Base-by-base conservation (phyloP, 768 basidiomycete genomes). In the Rhodotorula kratochvilovae region DNA sequence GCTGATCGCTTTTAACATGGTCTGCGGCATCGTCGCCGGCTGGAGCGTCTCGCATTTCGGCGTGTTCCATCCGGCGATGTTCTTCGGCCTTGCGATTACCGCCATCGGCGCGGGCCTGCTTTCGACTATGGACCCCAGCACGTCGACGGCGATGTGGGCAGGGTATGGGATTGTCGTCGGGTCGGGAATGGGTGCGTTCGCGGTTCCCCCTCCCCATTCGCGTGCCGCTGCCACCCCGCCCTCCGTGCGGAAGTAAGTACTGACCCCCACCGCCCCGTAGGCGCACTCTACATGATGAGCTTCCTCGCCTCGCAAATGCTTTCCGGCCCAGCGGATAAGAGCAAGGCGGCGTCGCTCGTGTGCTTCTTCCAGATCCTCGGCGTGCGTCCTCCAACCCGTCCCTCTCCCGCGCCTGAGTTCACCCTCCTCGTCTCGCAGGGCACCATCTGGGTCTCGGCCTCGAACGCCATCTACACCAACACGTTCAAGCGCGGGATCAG, bases 281-380 rank as follows among this genome's bases (percentile, higher is more conserved):
- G 63, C 17, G 66, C 71, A 3, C 45, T 68, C 8, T 66, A 66
- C 65, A 73, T 69, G 68, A 53, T 70, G 48, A 29, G 51, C 12
- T 72, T 68, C 71, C 42, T 72, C 21, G 71, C 67, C 33, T 59
- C 39, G 15, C 70, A 42, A 25, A 67, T 56, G 60, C 59, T 61
- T 19, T 29, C 43, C 23, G 48, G 59, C 27, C 39, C 25, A 19
- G 42, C 27, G 23, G 67, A 66, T 64, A n/a, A 48, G 17, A 35
- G 42, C n/a, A 65, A 64, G 51, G 60, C 59, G 31, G 61, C 67
- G 13, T 61, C 68, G 17, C 61, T 65, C 36, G 71, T 72, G 4
- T 69, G 67, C 61, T 73, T 69, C 65, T 60, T 36, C 31, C 72
- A 73, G 57, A 70, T 68, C 53, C 61, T 61, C 27, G 66, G 68